Percentiles rank a stretch among this genome's conserved stretches.
Conservation (phyloP, 495 filamentous ascomycete species). For the Mytilinidion resinicola region DNA sequence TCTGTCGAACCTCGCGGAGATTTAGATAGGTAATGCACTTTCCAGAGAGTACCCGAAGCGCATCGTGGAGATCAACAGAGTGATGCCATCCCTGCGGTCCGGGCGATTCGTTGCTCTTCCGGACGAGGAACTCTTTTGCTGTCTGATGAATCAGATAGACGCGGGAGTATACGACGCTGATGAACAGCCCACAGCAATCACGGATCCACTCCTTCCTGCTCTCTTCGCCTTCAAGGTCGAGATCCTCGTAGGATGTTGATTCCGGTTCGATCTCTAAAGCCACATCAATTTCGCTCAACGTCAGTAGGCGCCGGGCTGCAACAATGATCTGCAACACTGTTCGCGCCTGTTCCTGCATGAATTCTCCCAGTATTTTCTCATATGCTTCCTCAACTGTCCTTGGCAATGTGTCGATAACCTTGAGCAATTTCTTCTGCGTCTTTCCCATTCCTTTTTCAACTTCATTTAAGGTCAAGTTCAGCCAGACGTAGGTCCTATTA, state of each 20-base stretch:
- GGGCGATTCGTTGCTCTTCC: neutral
- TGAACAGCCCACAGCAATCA: neutral
- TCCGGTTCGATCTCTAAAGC: no score
- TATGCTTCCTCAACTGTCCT: neutral
- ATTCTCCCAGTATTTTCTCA: neutral
- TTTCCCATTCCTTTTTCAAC: no score
- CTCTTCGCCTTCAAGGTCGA: neutral
- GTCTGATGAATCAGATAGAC: conserved; percentile 5
- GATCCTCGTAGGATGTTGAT: no score
- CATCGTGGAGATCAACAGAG: no score
- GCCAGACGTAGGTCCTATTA: neutral
- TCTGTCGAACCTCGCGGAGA: no score
- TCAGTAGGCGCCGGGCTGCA: no score
- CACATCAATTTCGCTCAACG: no score
- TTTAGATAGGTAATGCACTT: no score
- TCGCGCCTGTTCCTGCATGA: neutral
- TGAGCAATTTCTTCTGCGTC: conserved; percentile 29
- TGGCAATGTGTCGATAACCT: neutral
- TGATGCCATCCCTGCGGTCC: no score
- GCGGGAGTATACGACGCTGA: neutral
- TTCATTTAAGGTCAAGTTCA: neutral
- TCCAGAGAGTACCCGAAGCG: no score
- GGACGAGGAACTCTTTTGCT: conserved; percentile 4
- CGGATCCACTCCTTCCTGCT: neutral
- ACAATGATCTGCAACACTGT: no score